These are phyloP conservation scores for Rhododendron griersonianum DNA, from an alignment of 148 eudicot species.

Conservation along the genomic window DNA sequence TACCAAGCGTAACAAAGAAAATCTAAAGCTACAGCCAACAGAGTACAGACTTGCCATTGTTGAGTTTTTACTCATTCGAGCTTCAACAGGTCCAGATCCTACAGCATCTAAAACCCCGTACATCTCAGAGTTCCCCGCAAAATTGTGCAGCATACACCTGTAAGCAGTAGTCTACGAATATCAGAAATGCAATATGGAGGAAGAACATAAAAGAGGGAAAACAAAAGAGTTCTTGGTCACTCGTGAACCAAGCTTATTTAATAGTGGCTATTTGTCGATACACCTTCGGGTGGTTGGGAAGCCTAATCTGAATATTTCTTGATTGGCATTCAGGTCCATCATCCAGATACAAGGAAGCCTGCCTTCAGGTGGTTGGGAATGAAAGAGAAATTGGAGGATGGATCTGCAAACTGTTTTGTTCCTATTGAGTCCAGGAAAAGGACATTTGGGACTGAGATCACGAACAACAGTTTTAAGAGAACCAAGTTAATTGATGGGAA, in stretches of 20 bases:
- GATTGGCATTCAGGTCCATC: too few species aligned
- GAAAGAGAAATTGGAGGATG: too few species aligned
- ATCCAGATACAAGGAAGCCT: too few species aligned
- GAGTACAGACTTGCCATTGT: conserved; percentile 40
- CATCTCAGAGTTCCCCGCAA: conserved; percentile 55
- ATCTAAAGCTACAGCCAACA: background rate
- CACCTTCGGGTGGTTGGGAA: too few species aligned
- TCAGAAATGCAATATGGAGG: too few species aligned
- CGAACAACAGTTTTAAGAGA: too few species aligned
- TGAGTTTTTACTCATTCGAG: conserved; percentile 45
- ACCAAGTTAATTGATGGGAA: too few species aligned
- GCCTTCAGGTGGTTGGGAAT: too few species aligned
- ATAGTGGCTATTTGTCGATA: background rate
- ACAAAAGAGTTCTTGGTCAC: background rate
- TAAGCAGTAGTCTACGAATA: background rate
- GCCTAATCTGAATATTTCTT: too few species aligned
- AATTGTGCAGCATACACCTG: conserved; percentile 62
- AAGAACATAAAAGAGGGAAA: background rate
- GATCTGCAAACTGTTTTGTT: too few species aligned
- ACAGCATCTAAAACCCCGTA: conserved; percentile 47
- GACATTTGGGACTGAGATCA: too few species aligned
- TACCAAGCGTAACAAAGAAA: background rate
- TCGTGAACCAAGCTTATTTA: background rate
- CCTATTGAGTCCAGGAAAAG: too few species aligned
- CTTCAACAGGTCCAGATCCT: conserved; percentile 54